Evolutionary conservation across 495 filamentous ascomycete genomes (phyloP), one percentile per base, ranked within the genome.

Genomic region (Penicillium simplicissimum): DNA sequence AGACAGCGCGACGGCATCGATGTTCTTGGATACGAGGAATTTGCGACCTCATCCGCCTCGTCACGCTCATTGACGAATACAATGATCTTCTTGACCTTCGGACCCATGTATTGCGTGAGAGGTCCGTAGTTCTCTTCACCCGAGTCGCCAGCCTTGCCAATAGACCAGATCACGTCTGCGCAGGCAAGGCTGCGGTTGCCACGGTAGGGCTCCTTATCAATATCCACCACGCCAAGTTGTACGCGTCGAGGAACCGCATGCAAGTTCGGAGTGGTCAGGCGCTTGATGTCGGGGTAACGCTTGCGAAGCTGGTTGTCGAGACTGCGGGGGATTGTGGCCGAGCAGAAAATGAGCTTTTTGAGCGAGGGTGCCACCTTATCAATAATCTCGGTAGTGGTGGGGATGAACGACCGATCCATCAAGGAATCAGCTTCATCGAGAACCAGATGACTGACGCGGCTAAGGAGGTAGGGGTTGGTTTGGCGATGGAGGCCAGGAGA

Each of bases 31-130:
- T 10, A 76, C 71, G 1, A 98, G 87, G 74, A 90, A 98, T 9
- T 89, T 73, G 93, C 88, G 0, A 98, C 82, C 68, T 92, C 88
- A 48, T 84, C 79, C 0, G 95, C 88, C 63, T 90, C 90, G 68
- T 98, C 94, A 33, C 96, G 88, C 80, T 97, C 92, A 74, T 98
- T 98, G 72, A 98, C 96, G 66, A 98, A 98, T 0, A 98, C 94
- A 61, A 98, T 84, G 66, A 98, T 88, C 56, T 90, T 90, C 77
- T 93, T 96, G 19, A 89, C 77, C 55, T 89, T 88, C n/a, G 72
- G 72, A 6, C 65, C 73, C 61, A 72, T 74, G 59, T 74, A 75
- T 17, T 63, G 59, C 8, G 62, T 61, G 52, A 75, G 70, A 14
- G 71, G 74, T 8, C 69, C 70, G 33, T 68, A 72, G 13, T 69